Conservation (phyloP, 2,329 filamentous ascomycete species). For the Fusarium sp. region DNA sequence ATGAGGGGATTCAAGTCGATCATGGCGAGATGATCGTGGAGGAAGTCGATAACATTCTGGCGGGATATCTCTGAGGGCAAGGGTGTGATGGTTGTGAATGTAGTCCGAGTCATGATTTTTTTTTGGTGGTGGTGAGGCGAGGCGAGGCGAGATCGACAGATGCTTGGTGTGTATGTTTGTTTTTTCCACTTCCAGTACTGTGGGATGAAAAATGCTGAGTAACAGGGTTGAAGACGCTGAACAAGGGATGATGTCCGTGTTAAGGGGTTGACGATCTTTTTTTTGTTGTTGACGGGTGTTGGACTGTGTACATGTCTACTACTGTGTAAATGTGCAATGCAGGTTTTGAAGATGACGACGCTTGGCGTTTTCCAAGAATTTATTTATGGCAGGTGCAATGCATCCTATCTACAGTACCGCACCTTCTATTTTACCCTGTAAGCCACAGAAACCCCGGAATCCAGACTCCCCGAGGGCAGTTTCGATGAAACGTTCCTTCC, state of each 20-base stretch:
- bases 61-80: conserved; percentile 74
- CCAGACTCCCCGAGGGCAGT: not conserved
- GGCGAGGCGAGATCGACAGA: conserved; percentile 17
- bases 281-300: conserved; percentile 2
- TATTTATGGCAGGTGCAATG: conserved; percentile 6
- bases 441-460: conserved; percentile 20
- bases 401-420: not conserved
- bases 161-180: not conserved
- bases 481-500: conserved; percentile 19
- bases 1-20: conserved; percentile 89
- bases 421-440: conserved; percentile 16
- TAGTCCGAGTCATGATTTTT: conserved; percentile 54
- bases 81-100: conserved; percentile 82
- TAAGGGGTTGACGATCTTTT: conserved; percentile 1
- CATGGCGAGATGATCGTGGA: conserved; percentile 83
- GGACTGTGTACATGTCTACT: not conserved
- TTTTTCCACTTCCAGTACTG: not conserved
- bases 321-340: not conserved
- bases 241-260: not conserved
- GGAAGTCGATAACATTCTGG: conserved; percentile 75
- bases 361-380: conserved; percentile 3
- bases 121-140: conserved; percentile 6
- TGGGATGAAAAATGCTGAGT: conserved; percentile 11
- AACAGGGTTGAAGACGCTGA: not conserved
- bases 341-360: conserved; percentile 18